Evolutionary conservation across 176 grass and related monocot species (phyloP), one percentile per base, ranked within the genome.

Genomic region (Rhynchospora breviuscula): DNA sequence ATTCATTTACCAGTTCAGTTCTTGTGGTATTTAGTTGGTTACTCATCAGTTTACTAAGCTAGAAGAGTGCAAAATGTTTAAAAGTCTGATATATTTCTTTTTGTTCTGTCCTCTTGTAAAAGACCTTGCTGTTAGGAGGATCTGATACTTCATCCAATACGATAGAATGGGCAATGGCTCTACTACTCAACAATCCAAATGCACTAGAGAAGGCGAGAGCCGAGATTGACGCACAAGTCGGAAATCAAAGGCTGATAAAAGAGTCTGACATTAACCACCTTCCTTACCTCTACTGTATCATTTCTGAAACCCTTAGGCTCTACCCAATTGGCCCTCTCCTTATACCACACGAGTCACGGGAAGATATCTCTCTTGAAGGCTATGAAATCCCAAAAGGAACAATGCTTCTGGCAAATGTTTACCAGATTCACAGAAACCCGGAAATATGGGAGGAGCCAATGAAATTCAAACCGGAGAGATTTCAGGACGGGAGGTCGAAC

Each of bases 391-490:
- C 60, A 7, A 15, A 35, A 5, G 79, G 59, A 82, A 82, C 79
- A 48, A 82, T 82, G 79, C 9, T 82, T 82, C 62, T 82, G 79
- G 60, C 52, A 64, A 82, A 82, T 25, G 1, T 82, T 1, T 82
- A 82, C 40, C 79, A 82, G 0, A 82, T 82, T 51, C 44, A 82
- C 0, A 58, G 79, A 35, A 49, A n/a, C 46, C 3, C 60, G 17
- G 79, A 82, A 82, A 67, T 64, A 7, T 82, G 79, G 60, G 79
- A 82, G 3, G 79, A 82, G n/a, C 60, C 79, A 1, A 82, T n/a
- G 1, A 67, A 67, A 40, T 82, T 82, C 29, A 82, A 53, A 11
- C 79, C 79, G 2, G 6, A 67, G 29, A n/a, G 63, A 25, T 67
- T 67, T 23, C 3, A 67, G 29, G 29, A 67, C 18, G 63, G n/a